Evolutionary conservation across 495 filamentous ascomycete genomes (phyloP), one percentile per base, ranked within the genome.

Genomic region (Podospora pseudocomata): DNA sequence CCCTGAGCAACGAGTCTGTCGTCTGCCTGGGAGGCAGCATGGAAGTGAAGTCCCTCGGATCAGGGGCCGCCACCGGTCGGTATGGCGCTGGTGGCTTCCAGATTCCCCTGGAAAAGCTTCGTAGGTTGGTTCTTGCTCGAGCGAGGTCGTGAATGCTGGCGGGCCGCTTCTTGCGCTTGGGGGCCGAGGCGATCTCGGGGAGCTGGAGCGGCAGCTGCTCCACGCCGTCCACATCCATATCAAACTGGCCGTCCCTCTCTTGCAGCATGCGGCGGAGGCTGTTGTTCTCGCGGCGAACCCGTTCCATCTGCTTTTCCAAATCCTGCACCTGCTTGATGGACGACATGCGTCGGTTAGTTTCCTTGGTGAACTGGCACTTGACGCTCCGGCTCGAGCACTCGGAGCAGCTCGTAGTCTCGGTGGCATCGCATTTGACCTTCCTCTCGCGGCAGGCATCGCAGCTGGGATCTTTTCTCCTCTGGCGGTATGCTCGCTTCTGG

Each of bases 311-410:
- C 79, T 92, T 96, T 77, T 98, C 94, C 27, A 99, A 83, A 78
- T 99, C 95, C 79, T 99, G 95, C 3, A 97, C 92, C 82, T 97
- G 95, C 88, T 98, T 99, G 78, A 98, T 97, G 16, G 94, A 97
- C 60, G 95, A 97, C 95, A 99, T 99, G 70, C 95, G 88, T 60
- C 96, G 88, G 79, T 99, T 99, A 23, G 95, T 98, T 78, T 99
- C 95, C 81, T 99, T 99, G 59, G 95, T 99, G 76, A 99, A 99
- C 77, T 97, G 94, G 75, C 95, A 99, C 76, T 95, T 96, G 61
- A 97, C 94, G 75, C 92, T 94, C 70, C 95, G 88, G 74, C 92
- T 97, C 16, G 91, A 91, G 80, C 95, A 99, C 81, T 99, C 95
- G 2, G 94, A 97, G 79, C 95, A 99, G 78, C 93, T 95, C 27